Conservation (phyloP, 2,329 filamentous ascomycete genomes). For the Scytalidium sp. region DNA sequence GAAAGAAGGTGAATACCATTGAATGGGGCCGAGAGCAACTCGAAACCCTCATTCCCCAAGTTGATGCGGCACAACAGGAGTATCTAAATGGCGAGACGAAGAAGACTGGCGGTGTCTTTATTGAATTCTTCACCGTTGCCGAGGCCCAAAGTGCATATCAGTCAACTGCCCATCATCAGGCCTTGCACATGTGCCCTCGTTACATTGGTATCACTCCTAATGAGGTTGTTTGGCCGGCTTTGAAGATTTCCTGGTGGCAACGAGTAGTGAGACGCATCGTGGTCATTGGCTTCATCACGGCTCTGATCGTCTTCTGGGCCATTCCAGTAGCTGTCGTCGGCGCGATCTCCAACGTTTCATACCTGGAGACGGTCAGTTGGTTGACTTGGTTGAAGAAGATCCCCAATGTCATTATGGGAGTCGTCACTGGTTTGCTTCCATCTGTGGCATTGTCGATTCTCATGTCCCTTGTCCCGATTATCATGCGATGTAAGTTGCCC, state of each 20-base stretch:
- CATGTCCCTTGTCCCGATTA: constrained; percentile 80
- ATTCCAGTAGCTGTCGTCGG: constrained; percentile 76
- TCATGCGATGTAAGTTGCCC: constrained; percentile 66
- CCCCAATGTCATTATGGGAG: constrained; percentile 69
- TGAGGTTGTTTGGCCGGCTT: constrained; percentile 85
- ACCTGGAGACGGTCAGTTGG: constrained; percentile 63
- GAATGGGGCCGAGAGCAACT: constrained; percentile 82
- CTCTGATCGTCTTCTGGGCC: constrained; percentile 84
- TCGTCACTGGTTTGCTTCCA: constrained; percentile 83
- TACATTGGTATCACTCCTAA: constrained; percentile 78
- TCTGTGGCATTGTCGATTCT: constrained; percentile 75
- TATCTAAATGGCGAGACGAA: constrained; percentile 64
- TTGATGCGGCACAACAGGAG: constrained; percentile 63
- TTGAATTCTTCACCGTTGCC: constrained; percentile 81
- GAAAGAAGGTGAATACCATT: constrained; percentile 92
- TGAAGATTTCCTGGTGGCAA: constrained; percentile 86
- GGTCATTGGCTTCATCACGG: constrained; percentile 69
- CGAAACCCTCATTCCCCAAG: constrained; percentile 68
- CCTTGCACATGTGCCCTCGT: constrained; percentile 77
- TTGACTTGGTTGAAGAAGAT: constrained; percentile 71
- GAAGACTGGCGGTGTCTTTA: constrained; percentile 68
- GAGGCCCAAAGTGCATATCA: constrained; percentile 87
- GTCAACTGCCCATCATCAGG: constrained; percentile 80
- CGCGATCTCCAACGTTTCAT: constrained; percentile 78
- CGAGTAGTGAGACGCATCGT: constrained; percentile 68